phyloP scores from a whole-genome alignment of 2,329 filamentous ascomycete genomes.

The Leptographium flavum region DNA sequence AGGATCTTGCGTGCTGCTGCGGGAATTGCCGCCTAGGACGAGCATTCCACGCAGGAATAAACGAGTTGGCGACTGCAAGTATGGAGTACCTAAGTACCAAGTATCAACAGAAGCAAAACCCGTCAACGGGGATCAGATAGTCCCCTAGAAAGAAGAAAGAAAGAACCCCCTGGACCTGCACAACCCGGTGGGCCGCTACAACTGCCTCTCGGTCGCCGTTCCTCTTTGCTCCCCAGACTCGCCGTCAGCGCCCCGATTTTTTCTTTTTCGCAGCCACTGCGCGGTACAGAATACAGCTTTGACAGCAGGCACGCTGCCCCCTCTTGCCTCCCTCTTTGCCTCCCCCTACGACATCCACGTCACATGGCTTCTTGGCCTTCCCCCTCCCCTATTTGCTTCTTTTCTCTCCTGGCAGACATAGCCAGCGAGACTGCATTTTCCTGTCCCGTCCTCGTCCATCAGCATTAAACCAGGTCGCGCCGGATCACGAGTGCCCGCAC shows the following conservation, averaged over 20 bases:
- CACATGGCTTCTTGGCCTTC: neutral
- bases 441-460: too few species aligned
- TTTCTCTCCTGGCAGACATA: too few species aligned
- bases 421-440: too few species aligned
- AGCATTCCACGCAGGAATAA: neutral
- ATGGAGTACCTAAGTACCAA: too few species aligned
- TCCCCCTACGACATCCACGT: too few species aligned
- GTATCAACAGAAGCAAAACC: neutral
- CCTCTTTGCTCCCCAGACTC: neutral
- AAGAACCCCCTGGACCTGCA: neutral
- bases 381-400: too few species aligned
- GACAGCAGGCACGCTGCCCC: neutral
- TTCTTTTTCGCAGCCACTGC: neutral
- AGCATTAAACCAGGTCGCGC: neutral
- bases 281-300: neutral
- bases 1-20: neutral
- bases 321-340: neutral
- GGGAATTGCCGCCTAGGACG: neutral
- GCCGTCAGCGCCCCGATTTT: neutral
- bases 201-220: neutral
- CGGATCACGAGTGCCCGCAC: too few species aligned
- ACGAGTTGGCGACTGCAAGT: neutral
- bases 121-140: neutral
- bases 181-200: neutral
- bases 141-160: neutral